Base-by-base conservation (phyloP, 1,284 basidiomycete species). In the Cryptococcus sp. region DNA sequence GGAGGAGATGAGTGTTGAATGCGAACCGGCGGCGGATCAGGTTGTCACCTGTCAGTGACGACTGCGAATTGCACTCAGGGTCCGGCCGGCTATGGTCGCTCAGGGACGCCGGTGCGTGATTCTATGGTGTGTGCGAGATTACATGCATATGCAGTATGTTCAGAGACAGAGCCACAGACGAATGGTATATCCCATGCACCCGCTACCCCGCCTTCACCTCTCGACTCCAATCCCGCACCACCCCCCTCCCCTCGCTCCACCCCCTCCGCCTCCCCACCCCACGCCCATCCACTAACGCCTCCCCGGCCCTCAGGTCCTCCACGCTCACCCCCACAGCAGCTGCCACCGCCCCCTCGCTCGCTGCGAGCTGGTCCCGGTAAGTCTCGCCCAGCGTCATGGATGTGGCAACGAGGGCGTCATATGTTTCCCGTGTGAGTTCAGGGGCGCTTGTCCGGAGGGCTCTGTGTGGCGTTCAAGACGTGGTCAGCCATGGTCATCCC, bases 161-260 rank as follows among this genome's bases (percentile, higher is more conserved):
- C n/a, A n/a, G n/a, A n/a, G n/a, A n/a, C n/a, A n/a, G n/a, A n/a
- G n/a, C n/a, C n/a, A n/a, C n/a, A n/a, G n/a, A n/a, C n/a, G n/a
- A n/a, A n/a, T n/a, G n/a, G n/a, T n/a, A n/a, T n/a, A n/a, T n/a
- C n/a, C 28, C 28, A 33, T 33, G 28, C 28, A 33, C 28, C 5
- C 28, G 36, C 35, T 18, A 23, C 37, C 45, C 50, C 6, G 28
- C 54, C 24, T 42, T 57, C 20, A 60, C 50, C 13, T 79, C 78
- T 58, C 85, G 80, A 11, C 89, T 89, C 89, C 90, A 92, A 73
- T 92, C 90, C 2, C 86, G 87, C 21, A 91, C 72, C 51, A 91
- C 73, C 49, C 56, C 54, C 3, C 55, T 60, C 20, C 57, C 65
- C 6, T 65, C 59, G 37, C 52, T 66, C 70, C 69, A 74, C 6